Percentiles rank a stretch among this genome's conserved stretches.
Evolutionary conservation across 768 basidiomycete genomes (phyloP).

Genomic region (Russula dissimulans): DNA sequence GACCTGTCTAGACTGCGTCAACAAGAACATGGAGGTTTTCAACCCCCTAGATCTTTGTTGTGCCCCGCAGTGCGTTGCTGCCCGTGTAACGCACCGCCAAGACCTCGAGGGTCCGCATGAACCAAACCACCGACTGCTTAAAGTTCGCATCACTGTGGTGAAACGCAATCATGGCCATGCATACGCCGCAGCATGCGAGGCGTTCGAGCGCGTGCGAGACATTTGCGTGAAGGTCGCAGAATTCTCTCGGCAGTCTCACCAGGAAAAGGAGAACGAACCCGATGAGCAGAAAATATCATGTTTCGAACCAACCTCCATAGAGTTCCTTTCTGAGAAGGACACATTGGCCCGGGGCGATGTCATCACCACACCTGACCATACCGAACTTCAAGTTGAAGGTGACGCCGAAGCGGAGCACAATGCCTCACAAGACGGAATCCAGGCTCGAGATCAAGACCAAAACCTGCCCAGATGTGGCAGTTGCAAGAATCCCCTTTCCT

Average conservation of each 20-base stretch:
- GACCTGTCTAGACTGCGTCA: slow-evolving; percentile 27
- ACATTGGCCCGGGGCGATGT: no score
- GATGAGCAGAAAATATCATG: no score
- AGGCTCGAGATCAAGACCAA: neutral
- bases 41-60: slow-evolving; percentile 27
- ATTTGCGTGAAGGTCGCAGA: neutral
- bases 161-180: neutral
- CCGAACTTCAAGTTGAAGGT: neutral
- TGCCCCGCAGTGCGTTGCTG: slow-evolving; percentile 20
- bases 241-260: no score
- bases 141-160: slow-evolving; percentile 21
- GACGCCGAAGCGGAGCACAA: neutral
- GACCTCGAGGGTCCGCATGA: slow-evolving; percentile 15
- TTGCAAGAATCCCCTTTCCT: slow-evolving; percentile 18
- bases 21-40: neutral
- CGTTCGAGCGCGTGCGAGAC: neutral
- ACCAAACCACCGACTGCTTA: slow-evolving; percentile 27
- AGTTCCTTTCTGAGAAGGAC: no score
- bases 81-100: slow-evolving; percentile 11
- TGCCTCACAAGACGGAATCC: no score
- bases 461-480: slow-evolving; percentile 18
- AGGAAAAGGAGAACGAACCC: neutral
- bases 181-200: neutral
- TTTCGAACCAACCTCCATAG: no score
- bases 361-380: neutral